Percentiles rank a stretch among this genome's conserved stretches.
These are phyloP conservation scores for Monilinia fructicola DNA, from an alignment of 2,329 filamentous ascomycete species.

Conservation along the genomic window DNA sequence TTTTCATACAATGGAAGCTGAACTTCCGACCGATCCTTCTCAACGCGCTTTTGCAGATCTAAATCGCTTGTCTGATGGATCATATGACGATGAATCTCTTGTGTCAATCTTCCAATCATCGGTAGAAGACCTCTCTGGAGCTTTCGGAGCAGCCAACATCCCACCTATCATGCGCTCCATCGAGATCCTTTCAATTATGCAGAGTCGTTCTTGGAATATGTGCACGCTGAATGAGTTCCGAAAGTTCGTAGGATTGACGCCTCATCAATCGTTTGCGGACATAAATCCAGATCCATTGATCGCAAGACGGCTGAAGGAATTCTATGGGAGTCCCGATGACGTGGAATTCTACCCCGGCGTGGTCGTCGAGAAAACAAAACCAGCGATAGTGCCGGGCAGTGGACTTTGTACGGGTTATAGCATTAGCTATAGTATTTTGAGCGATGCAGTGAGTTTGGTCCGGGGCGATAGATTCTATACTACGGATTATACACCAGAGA, in stretches of 20 bases:
- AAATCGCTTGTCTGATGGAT: slow-evolving; percentile 63
- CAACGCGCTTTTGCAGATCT: slow-evolving; percentile 68
- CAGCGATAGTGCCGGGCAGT: slow-evolving; percentile 50
- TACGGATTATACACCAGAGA: slow-evolving; percentile 53
- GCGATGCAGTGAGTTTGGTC: slow-evolving; percentile 59
- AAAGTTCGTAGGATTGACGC: slow-evolving; percentile 51
- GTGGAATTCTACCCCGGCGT: slow-evolving; percentile 71
- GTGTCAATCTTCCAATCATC: slow-evolving; percentile 64
- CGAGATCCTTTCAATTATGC: slow-evolving; percentile 49
- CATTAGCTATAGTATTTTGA: slow-evolving; percentile 55
- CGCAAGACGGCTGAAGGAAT: slow-evolving; percentile 60
- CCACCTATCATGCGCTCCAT: slow-evolving; percentile 49
- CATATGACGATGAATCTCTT: slow-evolving; percentile 73
- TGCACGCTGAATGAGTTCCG: slow-evolving; percentile 44
- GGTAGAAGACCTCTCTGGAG: slow-evolving; percentile 50
- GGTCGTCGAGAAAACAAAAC: slow-evolving; percentile 59
- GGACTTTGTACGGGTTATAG: slow-evolving; percentile 55
- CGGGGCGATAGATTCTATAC: slow-evolving; percentile 60
- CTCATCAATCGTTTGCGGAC: slow-evolving; percentile 51
- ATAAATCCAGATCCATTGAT: slow-evolving; percentile 44
- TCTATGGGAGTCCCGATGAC: slow-evolving; percentile 60
- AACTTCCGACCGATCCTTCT: slow-evolving; percentile 63
- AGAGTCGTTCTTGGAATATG: slow-evolving; percentile 49
- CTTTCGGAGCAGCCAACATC: slow-evolving; percentile 52
- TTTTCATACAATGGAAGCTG: slow-evolving; percentile 61